Base-by-base conservation (phyloP, 2,329 filamentous ascomycete genomes). In the Monilinia fructicola region DNA sequence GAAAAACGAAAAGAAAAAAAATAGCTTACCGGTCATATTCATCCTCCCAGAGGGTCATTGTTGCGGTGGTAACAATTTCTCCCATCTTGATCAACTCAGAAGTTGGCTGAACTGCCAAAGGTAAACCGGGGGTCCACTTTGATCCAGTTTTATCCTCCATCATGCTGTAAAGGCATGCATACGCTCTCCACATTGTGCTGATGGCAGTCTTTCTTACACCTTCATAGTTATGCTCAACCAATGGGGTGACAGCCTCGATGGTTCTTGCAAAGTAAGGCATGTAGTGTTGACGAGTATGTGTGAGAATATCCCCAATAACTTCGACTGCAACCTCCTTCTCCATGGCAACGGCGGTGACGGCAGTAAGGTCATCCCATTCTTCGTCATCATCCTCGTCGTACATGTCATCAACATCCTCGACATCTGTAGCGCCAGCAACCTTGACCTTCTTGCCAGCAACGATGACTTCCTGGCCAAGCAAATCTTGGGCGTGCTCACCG, bases 241-340 rank as follows among this genome's bases (percentile, higher is more conserved):
- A 88, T 31, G 90, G 90, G 52, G 92, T 83, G 40, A 96, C 86
- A 71, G 88, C 88, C 79, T 92, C 90, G 69, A 99, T 87, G 10
- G 92, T 92, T 82, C 92, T 90, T 81, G 97, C 89, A 69, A 97
- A 90, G 78, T 94, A 97, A 6, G 91, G 88, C 71, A 96, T 84
- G 77, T 87, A 92, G 72, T 90, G 86, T 75, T 86, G 85, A 78
- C 92, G 93, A 58, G 92, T 92, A 81, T 96, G 89, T 56, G 91
- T 90, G 74, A 98, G 89, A 69, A 99, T 87, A 76, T 99, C 95
- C 71, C 93, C 95, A 46, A 97, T 85, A 7, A 97, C 93, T 78
- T 99, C 95, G 54, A 97, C 87, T 48, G 95, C 94, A 73, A 98
- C 96, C 80, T 99, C 95, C 81, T 98, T 97, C 84, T 98, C 95